Evolutionary conservation across 495 filamentous ascomycete genomes (phyloP).

Genomic region (Penicillium riverlandense): DNA sequence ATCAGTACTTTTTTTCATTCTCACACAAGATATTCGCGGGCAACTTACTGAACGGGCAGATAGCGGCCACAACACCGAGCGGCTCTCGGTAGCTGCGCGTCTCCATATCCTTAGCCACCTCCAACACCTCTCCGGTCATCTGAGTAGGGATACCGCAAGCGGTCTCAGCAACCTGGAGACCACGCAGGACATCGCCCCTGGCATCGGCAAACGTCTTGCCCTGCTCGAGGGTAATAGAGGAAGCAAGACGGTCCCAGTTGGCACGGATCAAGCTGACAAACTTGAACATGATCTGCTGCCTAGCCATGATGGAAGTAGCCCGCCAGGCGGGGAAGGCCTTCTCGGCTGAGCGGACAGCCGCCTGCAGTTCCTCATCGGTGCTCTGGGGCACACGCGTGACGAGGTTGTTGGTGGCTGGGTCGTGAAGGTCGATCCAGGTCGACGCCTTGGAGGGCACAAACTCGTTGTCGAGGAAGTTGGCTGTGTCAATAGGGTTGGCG

Average conservation of each 20-base stretch:
- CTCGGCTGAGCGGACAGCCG: slow-evolving; percentile 80
- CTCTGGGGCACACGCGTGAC: slow-evolving; percentile 97
- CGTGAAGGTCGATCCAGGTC: slow-evolving; percentile 85
- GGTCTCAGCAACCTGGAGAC: slow-evolving; percentile 94
- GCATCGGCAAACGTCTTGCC: slow-evolving; percentile 98
- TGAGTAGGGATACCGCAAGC: slow-evolving; percentile 92
- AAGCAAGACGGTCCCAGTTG: slow-evolving; percentile 92
- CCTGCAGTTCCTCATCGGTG: slow-evolving; percentile 81
- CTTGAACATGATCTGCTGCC: slow-evolving; percentile 97
- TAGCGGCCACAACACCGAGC: slow-evolving; percentile 88
- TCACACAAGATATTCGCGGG: too few species aligned
- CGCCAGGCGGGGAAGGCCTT: slow-evolving; percentile 88
- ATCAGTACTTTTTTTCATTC: slow-evolving; percentile 2
- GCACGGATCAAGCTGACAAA: slow-evolving; percentile 83
- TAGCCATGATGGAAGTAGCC: slow-evolving; percentile 71
- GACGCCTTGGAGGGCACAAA: slow-evolving; percentile 70
- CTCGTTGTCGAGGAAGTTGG: slow-evolving; percentile 88
- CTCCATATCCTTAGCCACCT: slow-evolving; percentile 99
- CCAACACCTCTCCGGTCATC: slow-evolving; percentile 87
- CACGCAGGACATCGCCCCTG: slow-evolving; percentile 88
- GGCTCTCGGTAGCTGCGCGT: slow-evolving; percentile 90
- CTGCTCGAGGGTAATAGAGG: slow-evolving; percentile 95
- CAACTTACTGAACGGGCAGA: slow-evolving; percentile 92
- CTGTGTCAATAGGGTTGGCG: slow-evolving; percentile 65
- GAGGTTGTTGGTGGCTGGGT: slow-evolving; percentile 96